Evolutionary conservation across 495 filamentous ascomycete genomes (phyloP).

Genomic region (Lasiosphaeria hispida): DNA sequence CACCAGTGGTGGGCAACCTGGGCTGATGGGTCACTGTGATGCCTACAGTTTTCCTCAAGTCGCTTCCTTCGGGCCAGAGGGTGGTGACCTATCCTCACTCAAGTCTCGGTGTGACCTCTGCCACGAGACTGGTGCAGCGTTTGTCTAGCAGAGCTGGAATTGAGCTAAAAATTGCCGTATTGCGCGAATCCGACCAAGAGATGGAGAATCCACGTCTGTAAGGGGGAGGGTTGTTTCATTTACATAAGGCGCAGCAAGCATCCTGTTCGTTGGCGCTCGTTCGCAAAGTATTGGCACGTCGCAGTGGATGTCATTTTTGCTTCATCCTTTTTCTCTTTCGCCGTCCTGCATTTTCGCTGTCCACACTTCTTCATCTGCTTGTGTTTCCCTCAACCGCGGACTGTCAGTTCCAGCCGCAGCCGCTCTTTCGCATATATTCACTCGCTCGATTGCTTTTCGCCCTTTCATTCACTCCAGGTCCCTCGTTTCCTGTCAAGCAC

Average conservation of each 20-base stretch:
- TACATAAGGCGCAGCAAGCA: neutral
- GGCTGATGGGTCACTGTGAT: too few relatives aligned
- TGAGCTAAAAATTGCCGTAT: too few relatives aligned
- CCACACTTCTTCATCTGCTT: neutral
- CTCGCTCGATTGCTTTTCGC: conserved; percentile 1
- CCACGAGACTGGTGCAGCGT: too few relatives aligned
- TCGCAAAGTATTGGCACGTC: neutral
- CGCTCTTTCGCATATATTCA: conserved; percentile 13
- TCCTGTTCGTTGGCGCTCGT: too few relatives aligned
- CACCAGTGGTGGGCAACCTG: neutral
- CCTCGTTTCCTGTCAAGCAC: conserved; percentile 9
- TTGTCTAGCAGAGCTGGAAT: too few relatives aligned
- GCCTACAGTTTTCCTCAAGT: too few relatives aligned
- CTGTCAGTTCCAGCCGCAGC: conserved; percentile 13
- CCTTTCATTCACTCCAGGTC: conserved; percentile 1
- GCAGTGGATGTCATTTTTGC: conserved; percentile 6
- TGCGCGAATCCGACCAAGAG: too few relatives aligned
- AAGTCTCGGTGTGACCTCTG: too few relatives aligned
- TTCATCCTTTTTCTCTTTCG: neutral
- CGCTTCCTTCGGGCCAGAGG: too few relatives aligned
- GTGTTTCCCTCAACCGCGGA: conserved; percentile 2
- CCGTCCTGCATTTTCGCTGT: neutral
- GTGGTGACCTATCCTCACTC: too few relatives aligned
- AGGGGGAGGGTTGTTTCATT: neutral
- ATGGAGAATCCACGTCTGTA: neutral